These are phyloP conservation scores for Lactarius hatsudake DNA, from an alignment of 768 basidiomycete species.

Conservation along the genomic window DNA sequence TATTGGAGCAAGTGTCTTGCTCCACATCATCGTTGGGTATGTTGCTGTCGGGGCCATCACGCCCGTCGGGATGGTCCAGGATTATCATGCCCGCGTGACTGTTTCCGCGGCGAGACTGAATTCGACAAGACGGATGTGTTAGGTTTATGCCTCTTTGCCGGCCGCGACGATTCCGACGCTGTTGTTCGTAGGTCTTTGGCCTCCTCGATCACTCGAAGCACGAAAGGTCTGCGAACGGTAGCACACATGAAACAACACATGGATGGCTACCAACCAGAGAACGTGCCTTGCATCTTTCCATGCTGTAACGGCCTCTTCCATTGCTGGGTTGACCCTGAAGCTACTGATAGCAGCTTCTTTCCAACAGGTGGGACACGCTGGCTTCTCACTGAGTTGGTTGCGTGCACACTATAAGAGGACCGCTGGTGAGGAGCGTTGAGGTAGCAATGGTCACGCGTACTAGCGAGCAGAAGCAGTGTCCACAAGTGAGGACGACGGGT, in stretches of 20 bases:
- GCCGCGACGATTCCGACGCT: constrained; percentile 11
- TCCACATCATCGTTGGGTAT: constrained; percentile 6
- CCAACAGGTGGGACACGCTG: constrained; percentile 41
- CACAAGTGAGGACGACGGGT: constrained; percentile 41
- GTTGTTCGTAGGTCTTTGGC: not conserved
- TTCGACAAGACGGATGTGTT: constrained; percentile 6
- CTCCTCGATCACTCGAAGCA: constrained; percentile 14
- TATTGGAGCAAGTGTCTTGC: not conserved
- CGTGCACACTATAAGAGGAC: constrained; percentile 38
- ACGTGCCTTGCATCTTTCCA: constrained; percentile 39
- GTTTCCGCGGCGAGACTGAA: not conserved
- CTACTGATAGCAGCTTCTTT: constrained; percentile 33
- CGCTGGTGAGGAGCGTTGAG: constrained; percentile 3
- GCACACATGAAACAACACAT: constrained; percentile 8
- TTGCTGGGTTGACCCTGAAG: constrained; percentile 37
- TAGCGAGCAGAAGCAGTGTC: constrained; percentile 43
- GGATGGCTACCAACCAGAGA: constrained; percentile 14
- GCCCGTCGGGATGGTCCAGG: not conserved
- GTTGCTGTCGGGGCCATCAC: not conserved
- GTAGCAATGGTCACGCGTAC: constrained; percentile 25
- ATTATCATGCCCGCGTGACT: not conserved
- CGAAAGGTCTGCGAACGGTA: constrained; percentile 17
- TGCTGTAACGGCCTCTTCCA: constrained; percentile 39
- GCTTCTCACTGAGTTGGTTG: constrained; percentile 34
- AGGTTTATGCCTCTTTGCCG: constrained; percentile 26